Evolutionary conservation across 306 rosid species (phyloP).

Genomic region (Lagenaria siceraria): DNA sequence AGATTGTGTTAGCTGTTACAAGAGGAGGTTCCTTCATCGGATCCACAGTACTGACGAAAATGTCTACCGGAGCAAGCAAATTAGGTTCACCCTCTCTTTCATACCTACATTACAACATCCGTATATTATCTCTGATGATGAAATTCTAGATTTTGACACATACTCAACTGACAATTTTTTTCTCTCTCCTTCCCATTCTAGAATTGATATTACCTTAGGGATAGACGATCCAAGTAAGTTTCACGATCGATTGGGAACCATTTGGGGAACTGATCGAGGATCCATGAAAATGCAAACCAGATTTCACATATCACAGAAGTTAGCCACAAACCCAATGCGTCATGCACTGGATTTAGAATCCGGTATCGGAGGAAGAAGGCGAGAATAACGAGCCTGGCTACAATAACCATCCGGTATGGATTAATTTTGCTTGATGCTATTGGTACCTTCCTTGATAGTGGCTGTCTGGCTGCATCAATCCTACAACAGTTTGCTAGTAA

Average conservation of each 20-base stretch:
- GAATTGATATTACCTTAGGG: constrained; percentile 36
- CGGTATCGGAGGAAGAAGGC: constrained; percentile 69
- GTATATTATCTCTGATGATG: background rate
- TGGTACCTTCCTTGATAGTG: constrained; percentile 86
- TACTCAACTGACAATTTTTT: background rate
- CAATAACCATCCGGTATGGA: constrained; percentile 96
- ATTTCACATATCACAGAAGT: constrained; percentile 81
- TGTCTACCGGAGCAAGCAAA: constrained; percentile 70
- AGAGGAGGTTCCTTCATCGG: constrained; percentile 97
- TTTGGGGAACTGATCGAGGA: constrained; percentile 92
- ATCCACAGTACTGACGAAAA: constrained; percentile 94
- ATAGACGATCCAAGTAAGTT: constrained; percentile 88
- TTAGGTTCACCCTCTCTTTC: constrained; percentile 87
- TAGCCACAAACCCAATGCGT: constrained; percentile 80
- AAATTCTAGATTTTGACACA: background rate
- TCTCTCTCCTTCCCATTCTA: background rate
- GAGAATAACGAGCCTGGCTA: constrained; percentile 63
- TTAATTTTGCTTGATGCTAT: constrained; percentile 83
- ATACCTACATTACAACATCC: constrained; percentile 39
- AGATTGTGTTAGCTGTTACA: constrained; percentile 76
- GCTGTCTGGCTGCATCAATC: constrained; percentile 88
- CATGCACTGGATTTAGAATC: constrained; percentile 66
- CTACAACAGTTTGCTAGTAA: constrained; percentile 29
- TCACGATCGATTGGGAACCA: constrained; percentile 93
- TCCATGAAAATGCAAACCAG: constrained; percentile 96